Base-by-base conservation (phyloP, 164 flowering plant genomes). In the Aristolochia contorta region DNA sequence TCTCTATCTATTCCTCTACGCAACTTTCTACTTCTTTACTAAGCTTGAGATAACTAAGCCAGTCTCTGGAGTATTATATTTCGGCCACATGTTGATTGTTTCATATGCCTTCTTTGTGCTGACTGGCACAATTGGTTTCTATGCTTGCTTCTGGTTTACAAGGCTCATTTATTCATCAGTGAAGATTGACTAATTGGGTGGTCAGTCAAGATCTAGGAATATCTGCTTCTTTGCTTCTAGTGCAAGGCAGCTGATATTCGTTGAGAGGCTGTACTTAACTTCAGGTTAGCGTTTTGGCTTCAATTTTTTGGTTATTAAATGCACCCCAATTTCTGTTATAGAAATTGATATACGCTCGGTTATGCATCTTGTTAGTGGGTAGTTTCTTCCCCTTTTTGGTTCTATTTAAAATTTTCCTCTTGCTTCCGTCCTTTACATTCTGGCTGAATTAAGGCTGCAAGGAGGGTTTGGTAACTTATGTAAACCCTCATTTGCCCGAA, bases 161-260 rank as follows among this genome's bases (percentile, higher is more conserved):
- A 82, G 89, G 82, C 96, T 91, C 60, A 86, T 91, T 56, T 91
- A 91, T 72, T 91, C 97, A 22, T 91, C 96, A 0, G 93, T 91
- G 67, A 91, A 91, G 83, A 87, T 87, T 37, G 97, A 90, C 69
- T 91, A 52, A 78, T 57, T 68, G 56, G 30, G 12, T 16, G 43
- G 43, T 10, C 43, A 3, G 43, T 37, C 43, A 37, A 37, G 43
- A 37, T 37, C 43, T 37, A 37, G 12, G 43, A n/a, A 37, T 37
- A 37, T 37, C 43, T 37, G 43, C 43, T 4, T 4, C 43, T 7
- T 37, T 37, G 43, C 43, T 10, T 37, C 43, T 37, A 10, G 43
- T 37, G 43, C 33, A 37, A 37, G 43, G 43, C 7, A 37, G 43
- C 43, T 10, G 12, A 37, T 37, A 3, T 37, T 37, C 43, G 43